These are phyloP conservation scores for Rhinocladiella similis DNA, from an alignment of 2,329 filamentous ascomycete species.

Conservation along the genomic window DNA sequence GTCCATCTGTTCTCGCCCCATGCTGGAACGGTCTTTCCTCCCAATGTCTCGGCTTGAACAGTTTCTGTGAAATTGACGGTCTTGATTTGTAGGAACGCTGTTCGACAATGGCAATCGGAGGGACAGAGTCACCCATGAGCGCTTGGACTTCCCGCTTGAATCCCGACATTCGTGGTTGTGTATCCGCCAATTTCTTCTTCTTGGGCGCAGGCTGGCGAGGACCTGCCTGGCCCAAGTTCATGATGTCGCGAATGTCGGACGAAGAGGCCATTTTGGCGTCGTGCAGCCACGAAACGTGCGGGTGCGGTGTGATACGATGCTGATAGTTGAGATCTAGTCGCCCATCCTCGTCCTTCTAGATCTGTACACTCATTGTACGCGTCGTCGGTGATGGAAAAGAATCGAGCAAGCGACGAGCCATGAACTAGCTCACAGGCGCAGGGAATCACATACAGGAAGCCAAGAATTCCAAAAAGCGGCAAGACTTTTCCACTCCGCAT, in stretches of 20 bases:
- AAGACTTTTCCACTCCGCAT: neutral
- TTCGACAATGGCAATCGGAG: conserved; percentile 53
- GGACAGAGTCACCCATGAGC: conserved; percentile 51
- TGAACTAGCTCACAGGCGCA: too few species aligned
- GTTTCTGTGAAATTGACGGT: conserved; percentile 27
- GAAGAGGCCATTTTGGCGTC: conserved; percentile 60
- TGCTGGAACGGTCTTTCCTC: conserved; percentile 65
- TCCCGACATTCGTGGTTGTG: conserved; percentile 43
- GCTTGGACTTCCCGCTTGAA: conserved; percentile 53
- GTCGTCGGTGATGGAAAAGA: neutral
- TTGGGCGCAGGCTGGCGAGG: conserved; percentile 55
- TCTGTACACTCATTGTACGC: neutral
- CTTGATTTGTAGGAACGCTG: conserved; percentile 49
- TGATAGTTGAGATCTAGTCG: neutral
- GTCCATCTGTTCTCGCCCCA: conserved; percentile 69
- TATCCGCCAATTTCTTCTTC: conserved; percentile 72
- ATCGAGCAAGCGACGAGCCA: neutral
- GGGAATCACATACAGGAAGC: too few species aligned
- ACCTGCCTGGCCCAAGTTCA: conserved; percentile 71
- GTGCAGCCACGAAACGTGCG: neutral
- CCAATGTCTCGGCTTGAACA: conserved; percentile 30
- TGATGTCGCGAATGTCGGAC: conserved; percentile 82
- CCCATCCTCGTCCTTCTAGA: neutral
- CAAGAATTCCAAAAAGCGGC: neutral
- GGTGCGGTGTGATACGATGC: neutral